phyloP scores from a whole-genome alignment of 768 basidiomycete genomes.

The Trichaptum fuscoviolaceum region DNA sequence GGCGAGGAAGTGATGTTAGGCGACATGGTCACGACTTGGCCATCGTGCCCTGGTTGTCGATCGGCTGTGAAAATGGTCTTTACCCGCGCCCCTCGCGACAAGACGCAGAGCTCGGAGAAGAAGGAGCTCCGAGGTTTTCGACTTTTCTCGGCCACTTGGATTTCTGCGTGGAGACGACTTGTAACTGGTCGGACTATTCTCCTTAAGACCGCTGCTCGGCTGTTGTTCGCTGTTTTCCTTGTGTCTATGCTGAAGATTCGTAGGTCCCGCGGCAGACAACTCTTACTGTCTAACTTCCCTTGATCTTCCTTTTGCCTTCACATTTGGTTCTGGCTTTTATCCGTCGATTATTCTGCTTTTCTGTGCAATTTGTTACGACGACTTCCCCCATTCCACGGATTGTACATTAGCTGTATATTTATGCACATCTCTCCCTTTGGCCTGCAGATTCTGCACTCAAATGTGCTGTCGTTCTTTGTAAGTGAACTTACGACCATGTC shows the following conservation, averaged over 20 bases:
- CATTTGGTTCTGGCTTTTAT: too few relatives aligned
- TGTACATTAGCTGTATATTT: too few relatives aligned
- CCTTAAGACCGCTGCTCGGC: conserved; percentile 4
- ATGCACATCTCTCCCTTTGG: too few relatives aligned
- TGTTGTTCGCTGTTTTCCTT: conserved; percentile 6
- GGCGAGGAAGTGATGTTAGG: conserved; percentile 4
- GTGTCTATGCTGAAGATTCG: conserved; percentile 8
- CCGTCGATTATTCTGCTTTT: too few relatives aligned
- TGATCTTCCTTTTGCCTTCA: background rate
- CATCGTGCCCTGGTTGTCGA: conserved; percentile 18
- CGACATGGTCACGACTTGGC: conserved; percentile 13
- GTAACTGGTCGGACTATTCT: conserved; percentile 9
- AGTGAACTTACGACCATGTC: too few relatives aligned
- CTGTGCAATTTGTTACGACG: too few relatives aligned
- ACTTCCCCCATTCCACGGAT: too few relatives aligned
- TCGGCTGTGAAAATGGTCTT: conserved; percentile 15
- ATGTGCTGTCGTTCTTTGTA: too few relatives aligned
- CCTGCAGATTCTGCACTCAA: too few relatives aligned
- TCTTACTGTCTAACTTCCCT: background rate
- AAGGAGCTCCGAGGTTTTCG: background rate
- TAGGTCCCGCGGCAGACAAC: background rate
- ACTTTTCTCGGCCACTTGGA: conserved; percentile 1
- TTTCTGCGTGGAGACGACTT: background rate
- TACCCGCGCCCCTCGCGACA: background rate
- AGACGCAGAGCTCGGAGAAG: background rate